Base-by-base conservation (phyloP, 768 basidiomycete species). In the Lanmaoa pseudosensibilis region DNA sequence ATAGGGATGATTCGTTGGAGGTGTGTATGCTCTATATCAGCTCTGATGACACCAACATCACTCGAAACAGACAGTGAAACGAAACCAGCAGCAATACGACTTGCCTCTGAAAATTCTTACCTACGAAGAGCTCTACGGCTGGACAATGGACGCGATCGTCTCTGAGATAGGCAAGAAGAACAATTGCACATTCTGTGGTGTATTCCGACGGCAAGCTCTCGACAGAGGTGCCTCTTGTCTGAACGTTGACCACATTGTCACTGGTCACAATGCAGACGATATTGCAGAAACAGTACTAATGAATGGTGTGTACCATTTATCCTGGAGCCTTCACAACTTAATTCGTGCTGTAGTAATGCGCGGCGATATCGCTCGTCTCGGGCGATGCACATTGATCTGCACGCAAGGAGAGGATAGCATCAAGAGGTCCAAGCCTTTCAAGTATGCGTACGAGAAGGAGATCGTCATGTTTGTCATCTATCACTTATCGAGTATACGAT, bases 381-480 rank as follows among this genome's bases (percentile, higher is more conserved):
- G 92, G 4, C 82, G 97, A 50, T 98, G 97, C 73, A 98, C 96
- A 1, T 79, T 86, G 38, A 95, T 99, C 57, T 96, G 93, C 56
- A 99, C 97, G 0, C 87, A 94, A 69, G 94, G 94, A 39, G 96
- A 97, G 70, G 94, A 97, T 66, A 95, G 94, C 2, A 98, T 98
- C 70, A 92, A 87, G 71, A 83, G 97, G 54, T 94, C 92, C 47
- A 99, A 99, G 74, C 97, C 97, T n/a, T 98, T 99, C 81, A 98
- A 98, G 70, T 99, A 98, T 68, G 89, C 94, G 0, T 98, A 98
- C 65, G 97, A 99, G 77, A 99, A 99, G 75, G 97, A 99, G 75
- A 98, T 99, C 33, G 97, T 99, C 59, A 98, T 99, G 97, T 93
- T 62, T 60, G 83, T 73, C 40, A 19, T 46, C 43, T 25, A 38